Conservation (phyloP, 2,329 filamentous ascomycete genomes). For the Aspergillus pseudotamarii region DNA sequence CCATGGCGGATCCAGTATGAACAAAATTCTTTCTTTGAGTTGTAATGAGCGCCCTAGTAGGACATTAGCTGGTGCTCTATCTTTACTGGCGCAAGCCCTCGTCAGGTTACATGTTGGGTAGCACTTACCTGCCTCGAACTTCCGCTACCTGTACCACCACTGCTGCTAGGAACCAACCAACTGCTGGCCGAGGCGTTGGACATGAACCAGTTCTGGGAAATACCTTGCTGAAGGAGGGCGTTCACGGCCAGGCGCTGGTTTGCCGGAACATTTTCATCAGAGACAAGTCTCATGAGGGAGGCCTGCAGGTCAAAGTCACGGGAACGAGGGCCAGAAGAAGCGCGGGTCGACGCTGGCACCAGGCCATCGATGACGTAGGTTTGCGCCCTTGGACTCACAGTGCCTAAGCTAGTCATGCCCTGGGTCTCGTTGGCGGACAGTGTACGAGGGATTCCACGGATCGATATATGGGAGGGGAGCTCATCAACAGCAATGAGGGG, state of each 20-base stretch:
- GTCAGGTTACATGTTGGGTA: slow-evolving; percentile 3
- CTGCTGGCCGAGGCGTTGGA: slow-evolving; percentile 14
- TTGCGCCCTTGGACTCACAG: slow-evolving; percentile 32
- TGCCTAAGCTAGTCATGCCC: slow-evolving; percentile 48
- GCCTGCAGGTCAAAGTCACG: slow-evolving; percentile 23
- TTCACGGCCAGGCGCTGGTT: slow-evolving; percentile 26
- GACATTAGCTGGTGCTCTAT: not conserved
- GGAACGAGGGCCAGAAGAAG: slow-evolving; percentile 12
- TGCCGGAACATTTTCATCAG: slow-evolving; percentile 24
- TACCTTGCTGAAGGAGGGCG: slow-evolving; percentile 23
- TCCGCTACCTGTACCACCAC: slow-evolving; percentile 11
- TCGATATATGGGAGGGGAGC: slow-evolving; percentile 39
- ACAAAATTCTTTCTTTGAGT: slow-evolving; percentile 72
- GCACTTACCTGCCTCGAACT: slow-evolving; percentile 25
- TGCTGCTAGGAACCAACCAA: slow-evolving; percentile 21
- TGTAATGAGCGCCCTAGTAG: slow-evolving; percentile 14
- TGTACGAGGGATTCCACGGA: slow-evolving; percentile 41
- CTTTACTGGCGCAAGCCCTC: not conserved
- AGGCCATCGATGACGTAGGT: slow-evolving; percentile 39
- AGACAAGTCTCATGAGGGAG: slow-evolving; percentile 23
- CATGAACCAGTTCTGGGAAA: slow-evolving; percentile 21
- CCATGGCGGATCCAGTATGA: slow-evolving; percentile 89
- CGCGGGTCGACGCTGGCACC: slow-evolving; percentile 7
- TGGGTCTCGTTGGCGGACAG: slow-evolving; percentile 42
- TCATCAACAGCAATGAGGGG: slow-evolving; percentile 52